A percentile compares a stretch with the other conserved stretches of the same genome.
These are phyloP conservation scores for Aspergillus aculeatinus DNA, from an alignment of 2,329 filamentous ascomycete species.

Conservation along the genomic window DNA sequence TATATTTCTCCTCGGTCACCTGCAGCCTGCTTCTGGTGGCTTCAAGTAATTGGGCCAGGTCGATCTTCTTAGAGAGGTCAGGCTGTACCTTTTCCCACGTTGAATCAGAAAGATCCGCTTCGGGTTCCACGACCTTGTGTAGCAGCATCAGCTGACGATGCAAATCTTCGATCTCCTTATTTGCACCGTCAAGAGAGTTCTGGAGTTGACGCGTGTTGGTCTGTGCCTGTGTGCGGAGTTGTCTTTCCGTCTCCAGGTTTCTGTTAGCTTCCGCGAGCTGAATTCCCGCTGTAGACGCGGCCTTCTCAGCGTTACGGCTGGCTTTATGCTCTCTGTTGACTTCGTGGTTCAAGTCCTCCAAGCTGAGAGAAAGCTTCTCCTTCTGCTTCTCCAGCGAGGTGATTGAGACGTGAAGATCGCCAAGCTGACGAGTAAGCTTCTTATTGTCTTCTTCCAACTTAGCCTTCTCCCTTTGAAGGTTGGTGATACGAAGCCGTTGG, in stretches of 20 bases:
- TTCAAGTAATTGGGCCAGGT: constrained; percentile 82
- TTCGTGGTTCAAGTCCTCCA: constrained; percentile 93
- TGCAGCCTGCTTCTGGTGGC: constrained; percentile 84
- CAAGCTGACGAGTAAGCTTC: constrained; percentile 78
- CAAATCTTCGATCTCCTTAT: constrained; percentile 77
- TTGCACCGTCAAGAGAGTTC: constrained; percentile 71
- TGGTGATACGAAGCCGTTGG: constrained; percentile 71
- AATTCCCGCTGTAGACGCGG: constrained; percentile 72
- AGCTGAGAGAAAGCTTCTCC: constrained; percentile 81
- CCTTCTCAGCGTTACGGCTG: constrained; percentile 85
- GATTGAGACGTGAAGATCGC: constrained; percentile 78
- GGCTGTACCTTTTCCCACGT: constrained; percentile 68
- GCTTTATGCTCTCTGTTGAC: constrained; percentile 85
- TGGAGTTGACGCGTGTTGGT: constrained; percentile 80
- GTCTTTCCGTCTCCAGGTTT: constrained; percentile 84
- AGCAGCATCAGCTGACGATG: constrained; percentile 76
- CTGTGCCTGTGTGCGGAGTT: constrained; percentile 81
- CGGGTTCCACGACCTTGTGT: constrained; percentile 84
- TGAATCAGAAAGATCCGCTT: constrained; percentile 63
- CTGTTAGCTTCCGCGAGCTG: constrained; percentile 88
- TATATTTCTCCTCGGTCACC: constrained; percentile 75
- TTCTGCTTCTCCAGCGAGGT: constrained; percentile 89
- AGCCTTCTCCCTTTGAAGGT: constrained; percentile 78
- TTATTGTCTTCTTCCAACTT: constrained; percentile 80
- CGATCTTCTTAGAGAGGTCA: constrained; percentile 65